Conservation (phyloP, 1,284 basidiomycete species). For the Melampsora americana region DNA sequence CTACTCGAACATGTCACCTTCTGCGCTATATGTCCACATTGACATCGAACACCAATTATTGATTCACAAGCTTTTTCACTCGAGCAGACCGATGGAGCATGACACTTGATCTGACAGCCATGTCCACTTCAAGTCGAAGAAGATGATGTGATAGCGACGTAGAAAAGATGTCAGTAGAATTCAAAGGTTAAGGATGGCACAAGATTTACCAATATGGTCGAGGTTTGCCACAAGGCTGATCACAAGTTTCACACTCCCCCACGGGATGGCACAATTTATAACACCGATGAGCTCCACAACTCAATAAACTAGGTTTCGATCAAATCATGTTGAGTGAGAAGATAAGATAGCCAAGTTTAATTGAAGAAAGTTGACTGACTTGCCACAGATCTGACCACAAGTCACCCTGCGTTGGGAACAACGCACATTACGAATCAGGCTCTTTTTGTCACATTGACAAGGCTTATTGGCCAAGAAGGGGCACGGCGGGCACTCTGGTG, state of each 20-base stretch:
- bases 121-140: conserved; percentile 21
- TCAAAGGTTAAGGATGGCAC: background rate
- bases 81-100: conserved; percentile 31
- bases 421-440: conserved; percentile 29
- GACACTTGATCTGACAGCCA: conserved; percentile 29
- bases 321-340: background rate
- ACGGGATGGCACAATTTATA: conserved; percentile 14
- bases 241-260: conserved; percentile 34
- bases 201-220: conserved; percentile 34
- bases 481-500: conserved; percentile 39
- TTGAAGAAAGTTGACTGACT: background rate
- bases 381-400: conserved; percentile 29
- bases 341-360: background rate
- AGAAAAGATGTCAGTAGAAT: background rate
- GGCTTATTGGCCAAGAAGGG: conserved; percentile 31
- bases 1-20: conserved; percentile 29
- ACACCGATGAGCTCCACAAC: conserved; percentile 41
- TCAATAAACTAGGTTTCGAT: conserved; percentile 6
- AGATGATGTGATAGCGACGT: no score
- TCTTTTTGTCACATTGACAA: conserved; percentile 36
- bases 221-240: conserved; percentile 33
- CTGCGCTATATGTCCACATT: conserved; percentile 30
- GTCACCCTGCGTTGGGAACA: conserved; percentile 41
- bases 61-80: conserved; percentile 28
- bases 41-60: conserved; percentile 24